Base-by-base conservation (phyloP, 2,329 filamentous ascomycete genomes). In the Colletotrichum lindemuthianum region DNA sequence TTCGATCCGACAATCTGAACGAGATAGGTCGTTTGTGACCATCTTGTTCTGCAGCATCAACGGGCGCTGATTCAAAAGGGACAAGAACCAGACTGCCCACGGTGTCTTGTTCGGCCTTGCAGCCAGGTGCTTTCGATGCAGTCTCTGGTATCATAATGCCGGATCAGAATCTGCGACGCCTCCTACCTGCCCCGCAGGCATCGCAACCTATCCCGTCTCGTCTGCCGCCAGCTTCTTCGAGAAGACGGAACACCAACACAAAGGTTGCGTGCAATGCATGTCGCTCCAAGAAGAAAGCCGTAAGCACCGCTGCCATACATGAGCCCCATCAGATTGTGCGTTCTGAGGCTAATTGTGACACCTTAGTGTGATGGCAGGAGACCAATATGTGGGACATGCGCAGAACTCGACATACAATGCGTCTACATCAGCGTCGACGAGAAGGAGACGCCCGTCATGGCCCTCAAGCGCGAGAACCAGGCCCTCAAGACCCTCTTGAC, bases 401-500 rank as follows among this genome's bases (percentile, higher is more conserved):
- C 43, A 16, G 68, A 63, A 6, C 61, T 64, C 36, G 45, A 43
- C 9, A 8, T 33, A n/a, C 48, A n/a, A 2, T 72, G 70, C 50
- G 47, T 60, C 39, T 72, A 70, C 37, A 54, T 63, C 34, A 65
- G 63, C 52, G 58, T 32, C 41, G 52, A 63, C 41, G 70, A 57
- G 63, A 69, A 58, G 43, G 68, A 52, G 47, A 65, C 63, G 41
- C 36, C 63, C 6, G 63, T 47, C 9, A 65, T 65, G 63, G 63
- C 59, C 37, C 52, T 61, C 11, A 66, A 61, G 37, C 63, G 63
- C 39, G 56, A 56, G 24, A 65, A 67, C 12, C 40, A 68, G 39
- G 11, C 69, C n/a, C 49, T 73, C 5, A 72, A 75, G 47, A 36
- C 73, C 5, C 36, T 73, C 9, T 60, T 70, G 39, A 66, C 70